A percentile compares a stretch with the other conserved stretches of the same genome.
phyloP scores from a whole-genome alignment of 192 early-diverging fungal species.

The Podila epicladia region DNA sequence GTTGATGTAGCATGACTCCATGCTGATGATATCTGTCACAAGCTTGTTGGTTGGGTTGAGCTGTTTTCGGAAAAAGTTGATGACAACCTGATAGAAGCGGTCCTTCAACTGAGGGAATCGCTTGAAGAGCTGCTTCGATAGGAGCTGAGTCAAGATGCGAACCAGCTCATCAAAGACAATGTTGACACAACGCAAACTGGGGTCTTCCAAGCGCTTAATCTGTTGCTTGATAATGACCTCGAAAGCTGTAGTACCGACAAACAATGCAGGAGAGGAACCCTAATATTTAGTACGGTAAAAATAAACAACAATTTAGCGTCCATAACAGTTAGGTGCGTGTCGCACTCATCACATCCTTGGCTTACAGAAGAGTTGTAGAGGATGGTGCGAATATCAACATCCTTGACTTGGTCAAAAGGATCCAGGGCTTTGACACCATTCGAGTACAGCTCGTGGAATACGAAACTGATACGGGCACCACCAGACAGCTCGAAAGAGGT shows the following conservation, averaged over 20 bases:
- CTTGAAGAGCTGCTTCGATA: constrained; percentile 94
- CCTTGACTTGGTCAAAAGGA: constrained; percentile 99
- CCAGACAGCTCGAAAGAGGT: constrained; percentile 95
- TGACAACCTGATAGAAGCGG: constrained; percentile 92
- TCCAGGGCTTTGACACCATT: constrained; percentile 94
- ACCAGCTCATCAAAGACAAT: constrained; percentile 99
- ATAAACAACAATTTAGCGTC: no score
- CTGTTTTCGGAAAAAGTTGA: constrained; percentile 93
- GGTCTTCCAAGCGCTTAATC: constrained; percentile 98
- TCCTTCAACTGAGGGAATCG: constrained; percentile 97
- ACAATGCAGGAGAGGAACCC: constrained; percentile 97
- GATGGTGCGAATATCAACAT: constrained; percentile 98
- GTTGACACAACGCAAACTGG: constrained; percentile 92
- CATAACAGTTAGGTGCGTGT: neutral
- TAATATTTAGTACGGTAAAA: constrained; percentile 7
- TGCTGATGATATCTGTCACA: constrained; percentile 89
- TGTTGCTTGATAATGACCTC: constrained; percentile 99
- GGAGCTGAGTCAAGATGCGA: constrained; percentile 91
- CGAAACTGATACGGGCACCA: constrained; percentile 98
- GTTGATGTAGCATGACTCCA: constrained; percentile 98
- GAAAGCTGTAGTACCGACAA: constrained; percentile 98
- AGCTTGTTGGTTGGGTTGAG: constrained; percentile 96
- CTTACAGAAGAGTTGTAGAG: constrained; percentile 95
- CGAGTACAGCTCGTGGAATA: constrained; percentile 97
- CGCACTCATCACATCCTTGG: neutral